Evolutionary conservation across 805 yeast genomes (phyloP).

Genomic region (Lipomyces yamanashiensis): DNA sequence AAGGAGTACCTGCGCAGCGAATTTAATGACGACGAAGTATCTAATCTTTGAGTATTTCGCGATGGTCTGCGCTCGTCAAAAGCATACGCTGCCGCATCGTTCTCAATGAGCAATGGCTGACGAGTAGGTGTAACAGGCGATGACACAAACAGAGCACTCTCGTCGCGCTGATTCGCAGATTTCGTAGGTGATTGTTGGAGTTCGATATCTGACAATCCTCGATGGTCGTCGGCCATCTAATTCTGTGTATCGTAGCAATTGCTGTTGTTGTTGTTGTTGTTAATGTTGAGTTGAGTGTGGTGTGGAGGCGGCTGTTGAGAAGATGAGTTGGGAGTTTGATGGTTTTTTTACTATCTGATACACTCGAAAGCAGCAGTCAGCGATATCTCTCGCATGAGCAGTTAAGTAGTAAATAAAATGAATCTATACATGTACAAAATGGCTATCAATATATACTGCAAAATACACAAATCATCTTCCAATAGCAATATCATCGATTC

Average conservation of each 20-base stretch:
- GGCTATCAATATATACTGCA: neutral
- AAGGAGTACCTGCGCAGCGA: neutral
- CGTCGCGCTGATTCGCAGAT: neutral
- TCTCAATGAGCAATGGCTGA: slow-evolving; percentile 1
- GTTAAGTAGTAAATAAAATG: neutral
- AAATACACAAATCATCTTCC: slow-evolving; percentile 57
- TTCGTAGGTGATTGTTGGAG: neutral
- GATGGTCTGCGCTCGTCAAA: neutral
- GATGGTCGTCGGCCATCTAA: slow-evolving; percentile 9
- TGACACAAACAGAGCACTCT: neutral
- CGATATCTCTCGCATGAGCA: neutral
- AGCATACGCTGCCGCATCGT: too few species aligned
- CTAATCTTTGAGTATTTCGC: neutral
- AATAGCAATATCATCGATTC: slow-evolving; percentile 96
- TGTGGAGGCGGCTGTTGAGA: too few species aligned
- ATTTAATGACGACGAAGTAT: too few species aligned
- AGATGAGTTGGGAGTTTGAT: too few species aligned
- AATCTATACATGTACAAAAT: neutral
- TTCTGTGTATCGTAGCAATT: neutral
- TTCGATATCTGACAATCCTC: neutral
- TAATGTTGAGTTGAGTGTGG: too few species aligned
- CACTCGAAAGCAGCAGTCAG: neutral
- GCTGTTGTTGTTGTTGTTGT: too few species aligned
- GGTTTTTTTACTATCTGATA: too few species aligned
- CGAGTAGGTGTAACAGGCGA: neutral